Percentiles rank a stretch among this genome's conserved stretches.
phyloP scores from a whole-genome alignment of 331 rosid genomes.

The Rhamnella rubrinervis region DNA sequence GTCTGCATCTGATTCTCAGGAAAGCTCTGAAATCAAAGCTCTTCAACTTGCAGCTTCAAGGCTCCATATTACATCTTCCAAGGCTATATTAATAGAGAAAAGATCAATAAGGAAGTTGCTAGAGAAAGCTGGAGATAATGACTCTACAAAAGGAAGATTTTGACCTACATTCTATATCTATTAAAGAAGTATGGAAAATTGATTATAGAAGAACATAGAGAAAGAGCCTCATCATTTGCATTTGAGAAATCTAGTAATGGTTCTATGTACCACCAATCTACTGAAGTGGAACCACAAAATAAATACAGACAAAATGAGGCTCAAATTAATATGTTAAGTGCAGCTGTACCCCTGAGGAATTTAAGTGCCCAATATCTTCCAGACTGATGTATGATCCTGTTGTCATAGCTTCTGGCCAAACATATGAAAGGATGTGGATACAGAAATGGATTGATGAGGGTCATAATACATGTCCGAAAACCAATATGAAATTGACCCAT shows the following conservation, averaged over 20 bases:
- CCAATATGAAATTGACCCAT: constrained; percentile 41
- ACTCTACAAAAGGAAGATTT: constrained; percentile 44
- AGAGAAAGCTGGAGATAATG: constrained; percentile 45
- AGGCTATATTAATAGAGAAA: constrained; percentile 55
- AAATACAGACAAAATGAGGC: constrained; percentile 19
- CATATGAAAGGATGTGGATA: constrained; percentile 86
- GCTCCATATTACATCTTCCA: constrained; percentile 58
- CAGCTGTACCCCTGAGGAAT: constrained; percentile 57
- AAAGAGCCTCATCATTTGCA: constrained; percentile 19
- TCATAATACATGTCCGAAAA: constrained; percentile 66
- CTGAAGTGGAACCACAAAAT: constrained; percentile 25
- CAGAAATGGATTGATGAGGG: constrained; percentile 87
- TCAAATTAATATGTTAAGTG: constrained; percentile 30
- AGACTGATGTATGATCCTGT: constrained; percentile 90
- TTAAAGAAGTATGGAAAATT: constrained; percentile 54
- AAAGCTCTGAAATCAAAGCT: constrained; percentile 53
- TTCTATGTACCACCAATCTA: constrained; percentile 24
- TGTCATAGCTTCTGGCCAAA: constrained; percentile 68
- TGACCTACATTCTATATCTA: constrained; percentile 53
- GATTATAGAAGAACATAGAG: constrained; percentile 40
- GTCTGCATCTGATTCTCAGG: constrained; percentile 44
- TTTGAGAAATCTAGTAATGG: constrained; percentile 26
- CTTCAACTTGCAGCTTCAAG: constrained; percentile 65
- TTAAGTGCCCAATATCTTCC: constrained; percentile 69
- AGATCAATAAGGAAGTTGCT: constrained; percentile 61